phyloP scores from a whole-genome alignment of 192 early-diverging fungal species.

The Martensiomyces pterosporus region DNA sequence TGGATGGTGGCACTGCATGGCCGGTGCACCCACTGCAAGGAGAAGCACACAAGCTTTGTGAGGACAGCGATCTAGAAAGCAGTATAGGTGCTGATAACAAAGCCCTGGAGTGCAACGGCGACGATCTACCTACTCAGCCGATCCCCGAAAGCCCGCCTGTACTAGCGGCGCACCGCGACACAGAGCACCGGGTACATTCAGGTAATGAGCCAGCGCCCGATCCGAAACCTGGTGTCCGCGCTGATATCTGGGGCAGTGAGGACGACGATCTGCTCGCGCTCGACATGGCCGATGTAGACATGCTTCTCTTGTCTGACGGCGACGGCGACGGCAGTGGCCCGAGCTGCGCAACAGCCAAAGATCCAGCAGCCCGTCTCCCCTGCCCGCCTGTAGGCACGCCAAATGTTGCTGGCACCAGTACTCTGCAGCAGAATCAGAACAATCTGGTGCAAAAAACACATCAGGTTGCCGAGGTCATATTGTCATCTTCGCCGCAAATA shows the following conservation, averaged over 20 bases:
- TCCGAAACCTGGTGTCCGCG: constrained; percentile 5
- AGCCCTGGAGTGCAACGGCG: no score
- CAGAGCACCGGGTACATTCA: no score
- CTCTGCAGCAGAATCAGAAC: no score
- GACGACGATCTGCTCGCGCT: constrained; percentile 13
- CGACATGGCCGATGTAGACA: constrained; percentile 22
- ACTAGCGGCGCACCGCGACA: neutral
- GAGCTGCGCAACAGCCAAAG: neutral
- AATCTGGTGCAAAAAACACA: no score
- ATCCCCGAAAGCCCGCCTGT: constrained; percentile 6
- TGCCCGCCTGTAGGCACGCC: constrained; percentile 4
- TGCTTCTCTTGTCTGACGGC: constrained; percentile 27
- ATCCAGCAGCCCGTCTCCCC: constrained; percentile 12
- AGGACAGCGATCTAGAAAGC: no score
- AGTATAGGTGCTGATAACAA: no score
- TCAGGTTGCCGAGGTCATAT: neutral
- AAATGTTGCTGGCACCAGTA: no score
- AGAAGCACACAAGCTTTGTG: no score
- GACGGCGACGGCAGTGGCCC: constrained; percentile 2
- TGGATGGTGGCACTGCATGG: no score
- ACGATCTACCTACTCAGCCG: constrained; percentile 23
- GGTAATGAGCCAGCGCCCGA: constrained; percentile 1
- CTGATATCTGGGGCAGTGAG: constrained; percentile 9
- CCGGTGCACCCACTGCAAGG: no score
- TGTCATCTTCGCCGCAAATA: neutral